Percentiles rank a stretch among this genome's conserved stretches.
Evolutionary conservation across 768 basidiomycete genomes (phyloP).

Genomic region (Hydnomerulius pinastri): DNA sequence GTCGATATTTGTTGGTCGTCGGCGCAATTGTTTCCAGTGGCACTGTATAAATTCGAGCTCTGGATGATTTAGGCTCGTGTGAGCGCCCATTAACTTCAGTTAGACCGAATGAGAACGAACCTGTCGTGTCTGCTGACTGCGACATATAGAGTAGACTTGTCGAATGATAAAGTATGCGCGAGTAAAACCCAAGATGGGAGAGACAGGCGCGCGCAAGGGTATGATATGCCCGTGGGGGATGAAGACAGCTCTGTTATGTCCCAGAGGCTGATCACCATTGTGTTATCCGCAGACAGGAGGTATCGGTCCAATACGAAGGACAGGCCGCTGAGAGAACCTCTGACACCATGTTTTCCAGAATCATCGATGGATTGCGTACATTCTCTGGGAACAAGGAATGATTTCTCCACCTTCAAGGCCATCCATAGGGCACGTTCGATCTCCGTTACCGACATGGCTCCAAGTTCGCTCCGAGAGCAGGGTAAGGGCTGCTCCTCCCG

Average conservation of each 20-base stretch:
- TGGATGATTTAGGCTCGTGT: neutral
- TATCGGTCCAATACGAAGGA: conserved; percentile 23
- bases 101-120: conserved; percentile 10
- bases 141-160: conserved; percentile 16
- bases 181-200: conserved; percentile 2
- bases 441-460: conserved; percentile 7
- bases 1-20: neutral
- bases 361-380: neutral
- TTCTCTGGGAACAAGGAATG: conserved; percentile 18
- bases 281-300: conserved; percentile 16
- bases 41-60: conserved; percentile 15
- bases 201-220: neutral
- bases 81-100: neutral
- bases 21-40: conserved; percentile 3
- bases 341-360: neutral
- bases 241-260: conserved; percentile 1
- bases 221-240: neutral
- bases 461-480: conserved; percentile 13
- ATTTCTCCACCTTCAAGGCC: conserved; percentile 14
- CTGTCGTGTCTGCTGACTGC: conserved; percentile 9
- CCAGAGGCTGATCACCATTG: conserved; percentile 17
- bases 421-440: conserved; percentile 15
- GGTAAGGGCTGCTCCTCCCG: conserved; percentile 15
- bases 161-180: neutral
- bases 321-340: conserved; percentile 10